Conservation (phyloP, 192 early-diverging fungal species). For the Backusella psychrophila region DNA sequence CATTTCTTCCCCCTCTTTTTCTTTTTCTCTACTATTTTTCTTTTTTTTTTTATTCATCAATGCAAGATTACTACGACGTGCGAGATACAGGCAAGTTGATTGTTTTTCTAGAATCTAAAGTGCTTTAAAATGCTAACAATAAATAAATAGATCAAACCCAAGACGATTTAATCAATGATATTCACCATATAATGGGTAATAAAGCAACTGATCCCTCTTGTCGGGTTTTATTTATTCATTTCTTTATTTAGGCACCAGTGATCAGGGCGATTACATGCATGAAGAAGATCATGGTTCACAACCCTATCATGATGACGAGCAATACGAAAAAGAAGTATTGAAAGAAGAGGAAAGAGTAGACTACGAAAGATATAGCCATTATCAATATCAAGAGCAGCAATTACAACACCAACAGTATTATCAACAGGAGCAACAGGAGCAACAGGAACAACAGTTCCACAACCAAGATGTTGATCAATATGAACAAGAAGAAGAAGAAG, state of each 20-base stretch:
- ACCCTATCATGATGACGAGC: not conserved
- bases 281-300: not conserved
- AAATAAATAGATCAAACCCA: not conserved
- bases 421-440: not conserved
- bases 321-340: not conserved
- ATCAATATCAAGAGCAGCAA: not conserved
- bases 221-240: no score
- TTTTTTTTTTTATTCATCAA: not conserved
- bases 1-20: not conserved
- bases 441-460: not conserved
- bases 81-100: not conserved
- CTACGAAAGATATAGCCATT: not conserved
- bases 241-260: not conserved
- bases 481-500: not conserved
- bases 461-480: not conserved
- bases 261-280: not conserved
- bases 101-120: no score
- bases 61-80: not conserved
- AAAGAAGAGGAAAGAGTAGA: not conserved
- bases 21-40: not conserved
- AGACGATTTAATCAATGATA: conserved; percentile 3
- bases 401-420: not conserved
- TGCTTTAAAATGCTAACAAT: not conserved
- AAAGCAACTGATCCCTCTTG: not conserved
- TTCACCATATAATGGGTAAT: conserved; percentile 6